phyloP scores from a whole-genome alignment of 2,329 filamentous ascomycete genomes.

The Diplocarpon rosae region DNA sequence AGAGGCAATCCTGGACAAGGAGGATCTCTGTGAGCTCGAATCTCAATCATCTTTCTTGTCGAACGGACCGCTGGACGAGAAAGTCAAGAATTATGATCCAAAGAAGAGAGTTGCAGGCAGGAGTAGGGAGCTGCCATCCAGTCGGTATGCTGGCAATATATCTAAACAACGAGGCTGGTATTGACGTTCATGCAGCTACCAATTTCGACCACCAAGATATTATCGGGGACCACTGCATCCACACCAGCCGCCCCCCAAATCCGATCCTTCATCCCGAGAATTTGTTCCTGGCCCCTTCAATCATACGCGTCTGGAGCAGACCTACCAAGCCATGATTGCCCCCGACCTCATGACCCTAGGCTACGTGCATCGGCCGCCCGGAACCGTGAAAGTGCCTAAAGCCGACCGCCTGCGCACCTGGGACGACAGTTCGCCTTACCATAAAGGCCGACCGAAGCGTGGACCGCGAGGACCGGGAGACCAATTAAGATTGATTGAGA shows the following conservation, averaged over 20 bases:
- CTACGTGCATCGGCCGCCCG: conserved; percentile 78
- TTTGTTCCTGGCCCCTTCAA: conserved; percentile 89
- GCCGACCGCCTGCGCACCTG: conserved; percentile 67
- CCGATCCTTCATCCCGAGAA: conserved; percentile 76
- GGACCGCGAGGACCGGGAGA: conserved; percentile 67
- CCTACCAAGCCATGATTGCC: conserved; percentile 76
- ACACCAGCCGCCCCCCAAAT: conserved; percentile 75
- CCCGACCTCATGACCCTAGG: conserved; percentile 80
- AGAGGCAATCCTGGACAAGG: conserved; percentile 18
- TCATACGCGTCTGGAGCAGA: conserved; percentile 77
- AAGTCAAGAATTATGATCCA: conserved; percentile 36
- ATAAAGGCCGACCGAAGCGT: conserved; percentile 78
- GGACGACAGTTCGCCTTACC: conserved; percentile 88
- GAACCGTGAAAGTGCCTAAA: conserved; percentile 45
- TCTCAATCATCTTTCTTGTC: conserved; percentile 32
- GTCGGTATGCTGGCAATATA: conserved; percentile 27
- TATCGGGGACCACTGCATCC: conserved; percentile 89
- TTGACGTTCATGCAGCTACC: conserved; percentile 52
- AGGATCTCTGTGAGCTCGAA: conserved; percentile 34
- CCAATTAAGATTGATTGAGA: conserved; percentile 59
- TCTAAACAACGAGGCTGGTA: not conserved
- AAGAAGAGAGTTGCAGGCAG: conserved; percentile 34
- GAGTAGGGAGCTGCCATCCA: conserved; percentile 28
- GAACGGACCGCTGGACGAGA: conserved; percentile 27
- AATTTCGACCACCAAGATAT: conserved; percentile 90